Evolutionary conservation across 2,329 filamentous ascomycete genomes (phyloP).

Genomic region (Paraconiothyrium sp.): DNA sequence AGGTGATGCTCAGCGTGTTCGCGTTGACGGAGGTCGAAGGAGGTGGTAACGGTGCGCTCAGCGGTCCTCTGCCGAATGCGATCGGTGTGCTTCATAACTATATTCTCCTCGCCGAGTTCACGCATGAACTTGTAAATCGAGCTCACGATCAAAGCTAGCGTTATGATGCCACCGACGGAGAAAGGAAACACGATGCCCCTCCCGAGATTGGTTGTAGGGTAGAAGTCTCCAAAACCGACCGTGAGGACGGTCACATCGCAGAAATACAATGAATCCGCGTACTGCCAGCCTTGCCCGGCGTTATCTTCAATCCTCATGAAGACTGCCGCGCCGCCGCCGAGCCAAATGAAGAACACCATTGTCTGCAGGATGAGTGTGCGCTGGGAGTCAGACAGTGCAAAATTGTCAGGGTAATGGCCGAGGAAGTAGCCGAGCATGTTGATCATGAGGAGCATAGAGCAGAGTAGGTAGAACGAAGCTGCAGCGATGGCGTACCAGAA

Average conservation of each 20-base stretch:
- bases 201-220: constrained; percentile 64
- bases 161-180: constrained; percentile 83
- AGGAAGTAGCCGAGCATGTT: constrained; percentile 82
- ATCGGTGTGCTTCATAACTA: constrained; percentile 68
- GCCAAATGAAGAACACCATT: constrained; percentile 83
- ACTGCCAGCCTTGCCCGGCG: constrained; percentile 68
- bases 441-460: constrained; percentile 77
- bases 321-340: constrained; percentile 78
- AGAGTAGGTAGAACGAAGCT: constrained; percentile 80
- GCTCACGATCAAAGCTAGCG: constrained; percentile 82
- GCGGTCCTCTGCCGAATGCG: constrained; percentile 64
- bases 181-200: constrained; percentile 83
- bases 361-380: constrained; percentile 91
- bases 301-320: constrained; percentile 73
- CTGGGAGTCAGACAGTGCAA: constrained; percentile 80
- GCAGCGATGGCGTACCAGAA: constrained; percentile 89
- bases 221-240: constrained; percentile 62
- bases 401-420: constrained; percentile 80
- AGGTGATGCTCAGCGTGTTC: constrained; percentile 37
- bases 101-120: constrained; percentile 69
- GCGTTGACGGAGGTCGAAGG: constrained; percentile 57
- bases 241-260: constrained; percentile 55
- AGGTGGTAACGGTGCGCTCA: constrained; percentile 62
- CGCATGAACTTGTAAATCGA: constrained; percentile 75
- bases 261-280: constrained; percentile 71